These are phyloP conservation scores for Plantago coronopus DNA, from an alignment of 305 asterid genomes.

Conservation along the genomic window DNA sequence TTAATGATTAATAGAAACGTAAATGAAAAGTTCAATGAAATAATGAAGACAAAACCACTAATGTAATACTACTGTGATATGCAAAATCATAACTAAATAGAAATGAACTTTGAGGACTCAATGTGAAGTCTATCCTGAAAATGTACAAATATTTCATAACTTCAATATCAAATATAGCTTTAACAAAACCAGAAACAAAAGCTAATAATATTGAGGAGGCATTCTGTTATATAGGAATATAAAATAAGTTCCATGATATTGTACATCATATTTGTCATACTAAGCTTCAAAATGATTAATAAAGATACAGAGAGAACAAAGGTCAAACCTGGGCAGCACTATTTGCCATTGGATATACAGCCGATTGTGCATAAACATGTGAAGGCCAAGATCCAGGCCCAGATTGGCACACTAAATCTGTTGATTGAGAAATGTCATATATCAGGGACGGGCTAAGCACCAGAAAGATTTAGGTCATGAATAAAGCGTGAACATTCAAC, in stretches of 20 bases:
- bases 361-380: slow-evolving; percentile 78
- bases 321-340: slow-evolving; percentile 96
- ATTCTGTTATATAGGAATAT: not conserved
- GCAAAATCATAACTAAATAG: not conserved
- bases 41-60: not conserved
- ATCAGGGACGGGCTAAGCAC: slow-evolving; percentile 22
- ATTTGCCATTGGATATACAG: slow-evolving; percentile 88
- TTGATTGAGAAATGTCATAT: slow-evolving; percentile 26
- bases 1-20: slow-evolving; percentile 11
- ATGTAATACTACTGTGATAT: not conserved
- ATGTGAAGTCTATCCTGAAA: not conserved
- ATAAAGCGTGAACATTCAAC: slow-evolving; percentile 4
- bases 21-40: slow-evolving; percentile 14
- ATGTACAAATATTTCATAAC: not conserved
- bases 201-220: not conserved
- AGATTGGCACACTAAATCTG: slow-evolving; percentile 97
- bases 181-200: not conserved
- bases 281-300: slow-evolving; percentile 4
- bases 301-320: slow-evolving; percentile 23
- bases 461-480: slow-evolving; percentile 13
- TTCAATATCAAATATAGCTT: not conserved
- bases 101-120: not conserved
- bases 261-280: slow-evolving; percentile 8
- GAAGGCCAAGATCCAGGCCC: slow-evolving; percentile 99
- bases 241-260: not conserved